Conservation (phyloP, 1,284 basidiomycete genomes). For the Ceratobasidium sp. region DNA sequence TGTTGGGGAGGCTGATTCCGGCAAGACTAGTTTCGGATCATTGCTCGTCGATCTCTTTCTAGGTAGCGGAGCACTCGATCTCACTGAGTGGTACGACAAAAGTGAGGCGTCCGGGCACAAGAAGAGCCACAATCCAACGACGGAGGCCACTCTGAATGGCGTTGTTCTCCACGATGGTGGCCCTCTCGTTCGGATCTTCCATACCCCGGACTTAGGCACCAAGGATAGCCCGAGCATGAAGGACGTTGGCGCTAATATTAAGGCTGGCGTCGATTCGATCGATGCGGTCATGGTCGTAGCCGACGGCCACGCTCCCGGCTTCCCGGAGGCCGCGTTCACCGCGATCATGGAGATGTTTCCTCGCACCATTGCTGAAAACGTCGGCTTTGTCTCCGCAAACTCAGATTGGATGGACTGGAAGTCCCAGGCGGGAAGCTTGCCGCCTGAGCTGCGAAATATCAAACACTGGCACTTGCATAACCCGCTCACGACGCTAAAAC, state of each 20-base stretch:
- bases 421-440: slow-evolving; percentile 51
- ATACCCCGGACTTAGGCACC: slow-evolving; percentile 52
- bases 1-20: slow-evolving; percentile 22
- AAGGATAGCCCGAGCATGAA: slow-evolving; percentile 51
- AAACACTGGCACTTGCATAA: slow-evolving; percentile 9
- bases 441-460: slow-evolving; percentile 29
- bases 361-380: slow-evolving; percentile 52
- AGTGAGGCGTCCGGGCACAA: slow-evolving; percentile 8
- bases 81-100: background rate
- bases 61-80: slow-evolving; percentile 12
- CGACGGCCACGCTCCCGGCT: slow-evolving; percentile 53
- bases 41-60: slow-evolving; percentile 24
- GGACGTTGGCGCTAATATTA: background rate
- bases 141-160: background rate
- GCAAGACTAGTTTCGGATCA: slow-evolving; percentile 28
- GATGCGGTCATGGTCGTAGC: slow-evolving; percentile 45
- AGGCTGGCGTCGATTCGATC: slow-evolving; percentile 47
- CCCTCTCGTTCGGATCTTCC: slow-evolving; percentile 49
- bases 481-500: background rate
- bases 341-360: slow-evolving; percentile 54
- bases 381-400: slow-evolving; percentile 55
- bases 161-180: slow-evolving; percentile 26
- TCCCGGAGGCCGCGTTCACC: slow-evolving; percentile 51
- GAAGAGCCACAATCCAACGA: slow-evolving; percentile 15
- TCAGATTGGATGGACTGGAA: slow-evolving; percentile 51